These are phyloP conservation scores for Myrica gale DNA, from an alignment of 306 rosid genomes.

Conservation along the genomic window DNA sequence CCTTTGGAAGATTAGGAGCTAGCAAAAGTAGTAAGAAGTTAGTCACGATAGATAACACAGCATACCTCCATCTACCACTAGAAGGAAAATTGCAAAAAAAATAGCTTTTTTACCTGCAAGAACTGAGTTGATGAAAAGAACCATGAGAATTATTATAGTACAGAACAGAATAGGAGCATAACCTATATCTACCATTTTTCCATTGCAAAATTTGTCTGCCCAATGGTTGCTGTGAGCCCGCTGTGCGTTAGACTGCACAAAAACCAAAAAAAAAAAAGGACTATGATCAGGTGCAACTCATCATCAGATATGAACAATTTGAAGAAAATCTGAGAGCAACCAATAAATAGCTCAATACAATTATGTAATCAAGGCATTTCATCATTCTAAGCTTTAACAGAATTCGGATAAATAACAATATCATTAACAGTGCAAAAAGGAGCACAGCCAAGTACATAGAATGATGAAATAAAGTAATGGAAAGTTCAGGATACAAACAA, in stretches of 20 bases:
- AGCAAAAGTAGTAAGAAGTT: constrained; percentile 36
- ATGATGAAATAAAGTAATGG: background rate
- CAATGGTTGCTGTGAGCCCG: constrained; percentile 43
- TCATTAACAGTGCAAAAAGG: background rate
- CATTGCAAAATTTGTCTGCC: constrained; percentile 49
- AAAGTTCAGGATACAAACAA: background rate
- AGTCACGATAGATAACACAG: constrained; percentile 23
- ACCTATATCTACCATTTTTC: constrained; percentile 57
- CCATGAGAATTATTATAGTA: constrained; percentile 43
- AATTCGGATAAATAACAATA: background rate
- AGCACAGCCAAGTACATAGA: background rate
- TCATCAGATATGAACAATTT: background rate
- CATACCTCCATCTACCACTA: constrained; percentile 15
- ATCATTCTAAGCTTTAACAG: background rate
- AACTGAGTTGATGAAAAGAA: constrained; percentile 78
- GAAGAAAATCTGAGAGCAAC: background rate
- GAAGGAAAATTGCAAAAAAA: constrained; percentile 21
- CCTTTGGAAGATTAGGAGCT: constrained; percentile 80
- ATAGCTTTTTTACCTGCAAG: constrained; percentile 57
- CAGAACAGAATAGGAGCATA: constrained; percentile 74
- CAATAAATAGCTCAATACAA: background rate
- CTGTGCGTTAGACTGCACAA: constrained; percentile 70
- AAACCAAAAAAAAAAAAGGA: constrained; percentile 12
- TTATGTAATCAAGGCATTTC: background rate
- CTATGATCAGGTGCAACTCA: constrained; percentile 21